Percentiles rank a stretch among this genome's conserved stretches.
Evolutionary conservation across 805 yeast genomes (phyloP).

Genomic region (Yamadazyma tumulicola): DNA sequence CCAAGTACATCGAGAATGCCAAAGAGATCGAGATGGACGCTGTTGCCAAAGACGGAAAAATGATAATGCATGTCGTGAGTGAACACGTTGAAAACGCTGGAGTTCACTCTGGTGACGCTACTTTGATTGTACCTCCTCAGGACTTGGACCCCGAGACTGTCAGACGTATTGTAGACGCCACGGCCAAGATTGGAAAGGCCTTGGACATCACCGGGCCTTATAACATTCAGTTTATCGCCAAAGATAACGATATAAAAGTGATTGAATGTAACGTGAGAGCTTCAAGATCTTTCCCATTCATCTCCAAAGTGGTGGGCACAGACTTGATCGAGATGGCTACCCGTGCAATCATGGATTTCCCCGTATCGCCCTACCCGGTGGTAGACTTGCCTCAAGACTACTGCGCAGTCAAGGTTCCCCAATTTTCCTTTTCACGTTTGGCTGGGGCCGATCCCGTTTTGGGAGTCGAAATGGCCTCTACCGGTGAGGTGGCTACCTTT

Average conservation of each 20-base stretch:
- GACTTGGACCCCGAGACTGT: slow-evolving; percentile 85
- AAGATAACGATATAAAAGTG: slow-evolving; percentile 72
- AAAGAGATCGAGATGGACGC: slow-evolving; percentile 97
- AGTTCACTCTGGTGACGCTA: slow-evolving; percentile 98
- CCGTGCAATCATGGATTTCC: slow-evolving; percentile 79
- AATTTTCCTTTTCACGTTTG: slow-evolving; percentile 94
- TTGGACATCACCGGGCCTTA: slow-evolving; percentile 97
- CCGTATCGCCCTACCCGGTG: slow-evolving; percentile 86
- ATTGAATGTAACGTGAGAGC: slow-evolving; percentile 99
- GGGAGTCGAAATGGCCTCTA: slow-evolving; percentile 99
- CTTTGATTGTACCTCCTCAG: slow-evolving; percentile 91
- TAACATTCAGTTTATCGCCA: slow-evolving; percentile 91
- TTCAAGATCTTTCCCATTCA: slow-evolving; percentile 98
- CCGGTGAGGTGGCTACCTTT: slow-evolving; percentile 97
- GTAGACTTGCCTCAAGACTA: slow-evolving; percentile 87
- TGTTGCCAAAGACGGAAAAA: slow-evolving; percentile 85
- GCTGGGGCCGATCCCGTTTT: slow-evolving; percentile 99
- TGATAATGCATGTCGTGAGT: slow-evolving; percentile 90
- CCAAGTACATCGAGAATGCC: slow-evolving; percentile 94
- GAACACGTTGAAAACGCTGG: slow-evolving; percentile 99
- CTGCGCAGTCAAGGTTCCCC: slow-evolving; percentile 86
- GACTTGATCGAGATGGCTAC: slow-evolving; percentile 96
- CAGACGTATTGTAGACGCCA: slow-evolving; percentile 84
- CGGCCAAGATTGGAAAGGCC: slow-evolving; percentile 90
- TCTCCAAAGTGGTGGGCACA: slow-evolving; percentile 91